Base-by-base conservation (phyloP, 768 basidiomycete species). In the Agaricus subrufescens region DNA sequence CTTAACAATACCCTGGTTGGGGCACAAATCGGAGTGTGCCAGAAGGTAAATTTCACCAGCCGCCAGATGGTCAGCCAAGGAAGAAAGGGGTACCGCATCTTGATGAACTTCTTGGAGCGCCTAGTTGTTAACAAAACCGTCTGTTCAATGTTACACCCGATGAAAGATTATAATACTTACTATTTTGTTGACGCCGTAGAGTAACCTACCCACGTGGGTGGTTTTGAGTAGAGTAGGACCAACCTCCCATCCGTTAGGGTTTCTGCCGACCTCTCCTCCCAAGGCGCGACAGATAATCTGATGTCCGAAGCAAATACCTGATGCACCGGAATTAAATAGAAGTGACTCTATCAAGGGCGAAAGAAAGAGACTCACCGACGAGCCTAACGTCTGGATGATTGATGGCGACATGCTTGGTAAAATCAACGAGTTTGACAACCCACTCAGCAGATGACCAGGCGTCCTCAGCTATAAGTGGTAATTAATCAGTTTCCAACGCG, bases 251-350 rank as follows among this genome's bases (percentile, higher is more conserved):
- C 69, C 75, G 1, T 79, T 80, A 19, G 67, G 65, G 63, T 91
- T 94, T 15, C 71, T 79, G 1, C 84, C 83, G 60, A 84, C 86
- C 55, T 76, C 67, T 10, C 83, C 87, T 7, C 89, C 94, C 40
- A 91, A 73, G 0, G 94, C 92, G 11, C 86, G 76, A 1, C 86
- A 81, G 57, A 95, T 59, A 56, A 65, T 62, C 52, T 94, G 92
- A 69, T 94, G 92, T 0, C 91, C 94, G 61, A 94, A 98, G 68
- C 95, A 98, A 47, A 97, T 89, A 0, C 92, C 88, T 89, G 62
- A 4, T 5, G 11, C 4, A 19, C 19, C 19, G 19, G 19, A 19
- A 19, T 19, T 19, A 19, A 19, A 11, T 46, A 27, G 45, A 27
- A n/a, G 11, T 46, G 19, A 19, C 19, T 19, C 19, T 27, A 19